Base-by-base conservation (phyloP, 345 rosid genomes). In the Citropsis articulata region DNA sequence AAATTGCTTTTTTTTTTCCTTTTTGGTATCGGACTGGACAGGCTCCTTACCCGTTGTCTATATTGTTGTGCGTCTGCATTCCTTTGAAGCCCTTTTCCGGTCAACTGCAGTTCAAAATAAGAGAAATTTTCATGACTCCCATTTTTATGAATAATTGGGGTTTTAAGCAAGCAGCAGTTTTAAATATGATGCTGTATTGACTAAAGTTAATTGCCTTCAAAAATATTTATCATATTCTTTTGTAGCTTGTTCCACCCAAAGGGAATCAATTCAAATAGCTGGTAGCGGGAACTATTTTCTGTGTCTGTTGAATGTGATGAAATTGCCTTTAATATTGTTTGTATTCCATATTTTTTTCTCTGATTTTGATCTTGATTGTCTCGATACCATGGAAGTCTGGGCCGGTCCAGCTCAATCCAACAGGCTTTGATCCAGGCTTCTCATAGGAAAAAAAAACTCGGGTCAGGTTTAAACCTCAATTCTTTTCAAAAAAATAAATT, bases 111-210 rank as follows among this genome's bases (percentile, higher is more conserved):
- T 73, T 71, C 68, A 71, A 78, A 80, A 78, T 78, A 82, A 80
- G 77, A 66, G 48, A 60, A 36, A 69, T 38, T 50, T 63, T 45
- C 19, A 35, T 64, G 73, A 48, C 57, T 8, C 7, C 75, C 65
- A 50, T 71, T 24, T 66, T 79, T 74, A 22, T 66, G 66, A 78
- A 87, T 83, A 83, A 84, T 82, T 66, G 60, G 80, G 76, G 68
- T 48, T 60, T 66, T 48, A 50, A 56, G 61, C 69, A 42, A 36
- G 68, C 81, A 78, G 68, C 57, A 60, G 71, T 53, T n/a, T 69
- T 71, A 7, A 31, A 50, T 35, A 30, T 10, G 48, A 48, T 64
- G 42, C 35, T 66, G 30, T 67, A 35, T 19, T 66, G 55, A 33
- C 35, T 70, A 27, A 45, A 28, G n/a, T 75, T 25, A 6, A 0